Base-by-base conservation (phyloP, 768 basidiomycete species). In the Mycena alexandri region DNA sequence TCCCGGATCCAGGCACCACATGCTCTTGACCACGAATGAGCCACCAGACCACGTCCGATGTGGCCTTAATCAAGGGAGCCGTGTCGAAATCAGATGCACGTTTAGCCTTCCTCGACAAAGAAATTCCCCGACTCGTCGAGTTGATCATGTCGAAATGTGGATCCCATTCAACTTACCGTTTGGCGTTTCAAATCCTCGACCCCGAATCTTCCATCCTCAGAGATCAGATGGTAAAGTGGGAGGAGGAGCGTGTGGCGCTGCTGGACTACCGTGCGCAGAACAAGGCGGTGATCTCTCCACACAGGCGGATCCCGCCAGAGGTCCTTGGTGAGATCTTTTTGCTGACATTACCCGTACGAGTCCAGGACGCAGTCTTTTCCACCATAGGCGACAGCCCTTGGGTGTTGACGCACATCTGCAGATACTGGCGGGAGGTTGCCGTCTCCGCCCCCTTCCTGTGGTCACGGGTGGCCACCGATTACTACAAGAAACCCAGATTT, bases 381-480 rank as follows among this genome's bases (percentile, higher is more conserved):
- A 24, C 53, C 16, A 25, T 54, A 54, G 53, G 38, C 24, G 42
- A 50, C 46, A 48, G 59, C 19, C 59, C 59, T 36, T 61, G 59
- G 59, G 43, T 48, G 6, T 50, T 61, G 46, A 50, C 46, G 44
- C 59, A 50, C 38, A 34, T 61, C 47, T 61, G 44, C 47, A 47
- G 34, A 24, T 11, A 47, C 19, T 61, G 59, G 59, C 43, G 59
- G 59, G 24, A 46, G 33, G 33, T 61, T 33, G 59, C 46, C 46
- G n/a, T 50, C 46, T 46, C 47, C 5, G 29, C 57, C 22, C 59
- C 59, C 16, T 29, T 29, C 38, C 25, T 61, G 44, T 61, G 59
- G 59, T 47, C 59, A 29, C 46, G 59, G n/a, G 34, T 61, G 16
- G 44, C 44, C 44, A 61, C 25, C 59, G 46, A 61, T 29, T 61